Base-by-base conservation (phyloP, 768 basidiomycete species). In the Tricholoma furcatifolium region DNA sequence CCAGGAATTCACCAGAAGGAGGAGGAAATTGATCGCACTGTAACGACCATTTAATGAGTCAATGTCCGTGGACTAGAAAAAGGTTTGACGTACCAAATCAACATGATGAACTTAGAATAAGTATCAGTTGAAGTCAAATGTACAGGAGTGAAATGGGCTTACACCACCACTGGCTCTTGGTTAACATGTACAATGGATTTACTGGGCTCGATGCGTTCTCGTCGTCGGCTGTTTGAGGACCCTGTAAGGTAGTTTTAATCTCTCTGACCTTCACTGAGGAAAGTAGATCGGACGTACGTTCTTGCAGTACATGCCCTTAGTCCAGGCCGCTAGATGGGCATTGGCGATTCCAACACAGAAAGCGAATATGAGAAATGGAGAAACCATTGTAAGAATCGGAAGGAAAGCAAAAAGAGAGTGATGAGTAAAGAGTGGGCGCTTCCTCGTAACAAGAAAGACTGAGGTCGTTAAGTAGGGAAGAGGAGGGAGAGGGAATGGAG, bases 91-190 rank as follows among this genome's bases (percentile, higher is more conserved):
- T 59, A 77, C 73, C 11, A 56, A 49, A 56, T 73, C 67, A 50
- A 67, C 55, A 49, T 67, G 65, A 58, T 72, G 74, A 62, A 75
- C 74, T 74, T 41, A 4, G 4, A 20, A 9, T 1, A 23, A 34
- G 27, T 3, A 27, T 27, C 3, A 27, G 27, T 27, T 27, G 27
- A 27, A 27, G 27, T 27, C 27, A 27, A n/a, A 27, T 7, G 27
- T 7, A 27, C 48, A 27, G 7, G 47, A 51, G 12, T 31, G 20
- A 18, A 18, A 38, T 27, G 14, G 15, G 70, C 71, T 62, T 50
- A 77, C 77, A 72, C 76, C 77, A 80, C 72, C 76, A 80, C n/a
- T 75, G 61, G 6, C 57, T 62, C 54, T 69, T 66, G 17, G 64
- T 23, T 2, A 77, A 66, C 51, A 75, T 69, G 54, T 73, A 80